phyloP scores from a whole-genome alignment of 2,329 filamentous ascomycete genomes.

The Fusarium keratoplasticum region DNA sequence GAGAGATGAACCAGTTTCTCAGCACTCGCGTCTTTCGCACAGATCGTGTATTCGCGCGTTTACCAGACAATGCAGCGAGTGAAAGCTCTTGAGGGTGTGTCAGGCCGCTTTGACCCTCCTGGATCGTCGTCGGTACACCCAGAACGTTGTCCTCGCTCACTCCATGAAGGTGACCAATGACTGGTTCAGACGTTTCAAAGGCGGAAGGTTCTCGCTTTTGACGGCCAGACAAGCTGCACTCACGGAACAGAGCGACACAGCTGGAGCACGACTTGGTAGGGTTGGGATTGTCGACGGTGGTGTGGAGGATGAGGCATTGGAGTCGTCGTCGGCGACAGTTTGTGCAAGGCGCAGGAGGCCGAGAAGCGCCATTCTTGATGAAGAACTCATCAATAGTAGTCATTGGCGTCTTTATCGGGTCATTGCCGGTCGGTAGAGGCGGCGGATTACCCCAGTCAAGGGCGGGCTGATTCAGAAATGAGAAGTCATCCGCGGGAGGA shows the following conservation, averaged over 20 bases:
- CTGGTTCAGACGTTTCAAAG: slow-evolving; percentile 60
- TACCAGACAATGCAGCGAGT: slow-evolving; percentile 39
- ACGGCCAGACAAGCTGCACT: slow-evolving; percentile 60
- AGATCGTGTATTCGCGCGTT: slow-evolving; percentile 53
- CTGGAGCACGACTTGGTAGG: slow-evolving; percentile 61
- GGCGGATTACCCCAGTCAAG: slow-evolving; percentile 22
- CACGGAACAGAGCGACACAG: slow-evolving; percentile 62
- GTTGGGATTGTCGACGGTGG: slow-evolving; percentile 60
- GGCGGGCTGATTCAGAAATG: slow-evolving; percentile 34
- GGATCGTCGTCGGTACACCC: slow-evolving; percentile 15
- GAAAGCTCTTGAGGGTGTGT: slow-evolving; percentile 5
- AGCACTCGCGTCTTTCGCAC: slow-evolving; percentile 59
- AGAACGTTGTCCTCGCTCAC: slow-evolving; percentile 53
- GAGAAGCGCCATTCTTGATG: slow-evolving; percentile 54
- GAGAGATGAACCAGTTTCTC: slow-evolving; percentile 58
- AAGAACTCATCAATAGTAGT: slow-evolving; percentile 53
- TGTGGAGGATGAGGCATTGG: slow-evolving; percentile 62
- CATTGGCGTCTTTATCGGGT: slow-evolving; percentile 10
- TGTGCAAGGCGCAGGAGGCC: slow-evolving; percentile 56
- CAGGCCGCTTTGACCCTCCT: slow-evolving; percentile 10
- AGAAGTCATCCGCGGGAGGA: slow-evolving; percentile 17
- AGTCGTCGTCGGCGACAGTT: slow-evolving; percentile 58
- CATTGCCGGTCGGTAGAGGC: slow-evolving; percentile 2
- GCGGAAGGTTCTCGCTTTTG: slow-evolving; percentile 57
- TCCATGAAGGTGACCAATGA: slow-evolving; percentile 62